phyloP scores from a whole-genome alignment of 2,329 filamentous ascomycete genomes.

The Paramyrothecium roridum region DNA sequence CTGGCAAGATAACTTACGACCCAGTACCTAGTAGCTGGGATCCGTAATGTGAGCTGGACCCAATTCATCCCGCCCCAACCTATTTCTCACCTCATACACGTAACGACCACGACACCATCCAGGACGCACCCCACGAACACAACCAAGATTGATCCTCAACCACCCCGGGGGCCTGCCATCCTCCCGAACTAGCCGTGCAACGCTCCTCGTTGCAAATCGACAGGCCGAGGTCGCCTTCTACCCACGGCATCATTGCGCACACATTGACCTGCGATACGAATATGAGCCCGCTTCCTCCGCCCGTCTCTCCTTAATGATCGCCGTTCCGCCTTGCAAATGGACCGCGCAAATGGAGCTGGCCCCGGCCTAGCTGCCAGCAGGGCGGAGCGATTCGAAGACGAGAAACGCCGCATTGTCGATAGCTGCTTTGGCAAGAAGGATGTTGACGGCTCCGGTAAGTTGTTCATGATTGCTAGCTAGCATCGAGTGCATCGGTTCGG shows the following conservation, averaged over 20 bases:
- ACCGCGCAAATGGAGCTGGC: slow-evolving; percentile 35
- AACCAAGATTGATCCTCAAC: background rate
- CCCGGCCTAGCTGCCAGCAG: slow-evolving; percentile 29
- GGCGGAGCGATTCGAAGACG: slow-evolving; percentile 92
- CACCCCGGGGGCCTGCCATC: background rate
- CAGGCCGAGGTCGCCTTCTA: background rate
- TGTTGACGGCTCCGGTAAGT: slow-evolving; percentile 77
- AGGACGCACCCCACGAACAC: background rate
- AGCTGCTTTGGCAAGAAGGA: slow-evolving; percentile 94
- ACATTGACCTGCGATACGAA: slow-evolving; percentile 12
- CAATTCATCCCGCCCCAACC: background rate
- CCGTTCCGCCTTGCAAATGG: slow-evolving; percentile 24
- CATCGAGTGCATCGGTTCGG: no score
- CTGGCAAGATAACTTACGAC: no score
- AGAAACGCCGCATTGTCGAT: slow-evolving; percentile 90
- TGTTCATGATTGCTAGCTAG: background rate
- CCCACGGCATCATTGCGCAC: background rate
- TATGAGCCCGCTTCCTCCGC: slow-evolving; percentile 22
- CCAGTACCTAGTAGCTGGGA: background rate
- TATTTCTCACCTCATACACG: background rate
- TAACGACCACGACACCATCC: background rate
- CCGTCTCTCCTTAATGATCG: slow-evolving; percentile 19
- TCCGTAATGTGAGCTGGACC: background rate
- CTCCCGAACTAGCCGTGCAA: background rate
- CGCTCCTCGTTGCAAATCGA: no score